Evolutionary conservation across 345 rosid genomes (phyloP), one percentile per base, ranked within the genome.

Genomic region (Camelina laxa): DNA sequence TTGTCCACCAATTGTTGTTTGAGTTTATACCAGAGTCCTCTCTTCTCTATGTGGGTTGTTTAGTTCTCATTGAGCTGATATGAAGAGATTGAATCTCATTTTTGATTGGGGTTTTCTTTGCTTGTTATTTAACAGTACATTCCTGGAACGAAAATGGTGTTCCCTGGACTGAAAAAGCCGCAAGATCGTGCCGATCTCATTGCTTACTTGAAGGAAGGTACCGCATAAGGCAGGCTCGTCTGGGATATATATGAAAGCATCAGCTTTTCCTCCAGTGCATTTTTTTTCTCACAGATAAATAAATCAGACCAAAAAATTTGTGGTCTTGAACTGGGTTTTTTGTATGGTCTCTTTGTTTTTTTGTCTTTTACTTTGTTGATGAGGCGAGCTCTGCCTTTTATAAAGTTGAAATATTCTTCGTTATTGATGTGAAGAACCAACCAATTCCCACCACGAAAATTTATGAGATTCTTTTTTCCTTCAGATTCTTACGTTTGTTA

Each of bases 81-180:
- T 39, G 6, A 17, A 54, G 13, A 31, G 10, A 2, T 21, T 22
- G 50, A 11, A 33, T 60, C 12, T 35, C 36, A 11, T 9, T 48
- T 24, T 31, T 42, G 42, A 17, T 48, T 17, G 13, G 13, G 57
- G 6, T 33, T 45, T 3, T 22, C 19, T 56, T 31, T 44, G 14
- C 0, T 61, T 49, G 35, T 50, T 14, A 82, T 50, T 21, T 27
- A 24, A 82, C 96, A 88, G 93, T 88, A 88, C 39, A 90, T 90
- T 57, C 93, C 93, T 53, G 91, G 93, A 22, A 90, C 96, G 19
- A 90, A 90, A 82, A 88, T 88, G 96, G 96, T 90, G 67, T 90
- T 90, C 71, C 93, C 93, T 60, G 93, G 96, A 74, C 59, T 88
- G 84, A 90, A 90, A 83, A 90, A 90, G 81, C 92, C 96, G 16